Evolutionary conservation across 2,329 filamentous ascomycete genomes (phyloP).

Genomic region (Bipolaris gigantea): DNA sequence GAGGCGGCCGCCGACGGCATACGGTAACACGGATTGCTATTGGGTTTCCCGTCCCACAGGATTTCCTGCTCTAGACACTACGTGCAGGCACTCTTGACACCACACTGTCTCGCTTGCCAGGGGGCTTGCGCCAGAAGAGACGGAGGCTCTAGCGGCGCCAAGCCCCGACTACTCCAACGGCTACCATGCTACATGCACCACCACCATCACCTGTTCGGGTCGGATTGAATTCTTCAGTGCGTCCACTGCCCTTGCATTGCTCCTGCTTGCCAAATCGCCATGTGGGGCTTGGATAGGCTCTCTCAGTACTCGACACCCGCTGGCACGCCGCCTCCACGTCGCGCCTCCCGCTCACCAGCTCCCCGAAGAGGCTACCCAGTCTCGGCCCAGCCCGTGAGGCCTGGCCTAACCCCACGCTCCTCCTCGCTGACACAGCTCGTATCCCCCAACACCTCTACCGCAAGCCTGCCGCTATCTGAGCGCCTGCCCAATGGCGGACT

Average conservation of each 20-base stretch:
- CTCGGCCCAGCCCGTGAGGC: slow-evolving; percentile 71
- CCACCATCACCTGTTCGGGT: background rate
- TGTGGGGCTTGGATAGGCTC: slow-evolving; percentile 87
- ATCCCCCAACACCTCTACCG: slow-evolving; percentile 71
- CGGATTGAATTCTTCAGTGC: background rate
- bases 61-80: too few relatives aligned
- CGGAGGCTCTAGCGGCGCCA: background rate
- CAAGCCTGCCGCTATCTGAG: slow-evolving; percentile 69
- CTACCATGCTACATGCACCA: background rate
- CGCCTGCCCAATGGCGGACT: slow-evolving; percentile 68
- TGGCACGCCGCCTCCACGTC: slow-evolving; percentile 62
- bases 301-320: slow-evolving; percentile 69
- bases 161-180: background rate
- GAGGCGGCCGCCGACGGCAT: too few relatives aligned
- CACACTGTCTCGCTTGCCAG: too few relatives aligned
- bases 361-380: slow-evolving; percentile 68
- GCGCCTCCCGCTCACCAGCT: slow-evolving; percentile 72
- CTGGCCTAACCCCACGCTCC: slow-evolving; percentile 68
- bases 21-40: too few relatives aligned
- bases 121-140: too few relatives aligned
- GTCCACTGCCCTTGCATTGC: background rate
- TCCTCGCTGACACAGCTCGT: slow-evolving; percentile 75
- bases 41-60: too few relatives aligned
- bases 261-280: slow-evolving; percentile 44
- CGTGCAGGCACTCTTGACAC: too few relatives aligned